phyloP scores from a whole-genome alignment of 78 protist genomes.

The Creolimax fragrantissima region DNA sequence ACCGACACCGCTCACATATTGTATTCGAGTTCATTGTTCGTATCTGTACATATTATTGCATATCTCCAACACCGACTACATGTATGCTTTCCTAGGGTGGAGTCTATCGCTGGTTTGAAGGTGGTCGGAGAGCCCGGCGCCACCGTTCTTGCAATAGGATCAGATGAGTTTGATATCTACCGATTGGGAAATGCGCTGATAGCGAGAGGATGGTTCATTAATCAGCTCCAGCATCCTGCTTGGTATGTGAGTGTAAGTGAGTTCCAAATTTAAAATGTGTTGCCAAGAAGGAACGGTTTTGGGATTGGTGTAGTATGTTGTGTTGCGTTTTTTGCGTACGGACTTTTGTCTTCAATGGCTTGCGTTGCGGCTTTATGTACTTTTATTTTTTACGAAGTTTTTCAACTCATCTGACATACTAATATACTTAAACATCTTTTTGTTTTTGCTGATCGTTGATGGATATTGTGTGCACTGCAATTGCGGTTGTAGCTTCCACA shows the following conservation, averaged over 20 bases:
- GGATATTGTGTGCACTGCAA: too few species aligned
- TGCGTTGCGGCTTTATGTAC: not conserved
- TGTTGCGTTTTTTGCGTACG: not conserved
- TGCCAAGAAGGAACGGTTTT: too few species aligned
- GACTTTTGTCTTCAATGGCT: not conserved
- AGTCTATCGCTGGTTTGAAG: not conserved
- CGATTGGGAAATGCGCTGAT: not conserved
- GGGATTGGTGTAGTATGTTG: too few species aligned
- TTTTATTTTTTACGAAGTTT: not conserved
- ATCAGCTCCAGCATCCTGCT: conserved; percentile 28
- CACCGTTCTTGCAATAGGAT: conserved; percentile 4
- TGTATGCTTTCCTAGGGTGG: not conserved
- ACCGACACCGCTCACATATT: too few species aligned
- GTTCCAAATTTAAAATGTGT: not conserved
- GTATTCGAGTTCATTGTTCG: too few species aligned
- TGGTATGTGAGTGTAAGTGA: not conserved
- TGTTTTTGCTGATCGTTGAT: too few species aligned
- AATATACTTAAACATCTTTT: too few species aligned
- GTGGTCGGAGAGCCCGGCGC: not conserved
- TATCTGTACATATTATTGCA: too few species aligned
- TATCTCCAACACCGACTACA: too few species aligned
- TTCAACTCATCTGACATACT: not conserved
- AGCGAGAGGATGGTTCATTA: conserved; percentile 26
- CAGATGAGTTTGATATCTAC: not conserved
- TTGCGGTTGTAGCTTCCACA: conserved; percentile 27